Conservation (phyloP, 768 basidiomycete species). For the Mrakia hoshinonis region DNA sequence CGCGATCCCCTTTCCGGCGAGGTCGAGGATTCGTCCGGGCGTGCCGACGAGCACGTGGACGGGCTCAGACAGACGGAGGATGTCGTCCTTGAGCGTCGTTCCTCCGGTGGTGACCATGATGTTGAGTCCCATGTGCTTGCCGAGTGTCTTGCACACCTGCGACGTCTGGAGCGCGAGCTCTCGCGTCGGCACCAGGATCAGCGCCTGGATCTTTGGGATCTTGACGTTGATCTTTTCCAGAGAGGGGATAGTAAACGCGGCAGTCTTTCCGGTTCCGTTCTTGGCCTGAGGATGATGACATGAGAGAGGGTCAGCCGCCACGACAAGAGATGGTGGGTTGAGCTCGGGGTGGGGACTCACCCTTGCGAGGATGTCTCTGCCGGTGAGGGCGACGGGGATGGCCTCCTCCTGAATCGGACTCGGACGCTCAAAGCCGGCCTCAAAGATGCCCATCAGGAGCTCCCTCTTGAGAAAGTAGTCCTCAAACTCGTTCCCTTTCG, state of each 20-base stretch:
- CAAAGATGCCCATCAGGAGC: constrained; percentile 98
- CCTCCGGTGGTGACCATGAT: constrained; percentile 99
- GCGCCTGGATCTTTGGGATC: constrained; percentile 83
- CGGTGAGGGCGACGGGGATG: constrained; percentile 86
- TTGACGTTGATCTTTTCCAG: constrained; percentile 81
- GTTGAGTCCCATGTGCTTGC: constrained; percentile 88
- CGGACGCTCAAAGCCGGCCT: constrained; percentile 84
- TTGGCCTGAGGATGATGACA: constrained; percentile 33
- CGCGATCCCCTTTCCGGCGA: constrained; percentile 84
- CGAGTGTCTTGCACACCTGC: constrained; percentile 96
- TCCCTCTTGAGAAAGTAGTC: constrained; percentile 55
- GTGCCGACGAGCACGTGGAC: constrained; percentile 97
- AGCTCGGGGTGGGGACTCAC: constrained; percentile 59
- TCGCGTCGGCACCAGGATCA: constrained; percentile 95
- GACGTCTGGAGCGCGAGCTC: constrained; percentile 95
- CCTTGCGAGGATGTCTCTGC: constrained; percentile 87
- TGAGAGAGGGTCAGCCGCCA: constrained; percentile 1
- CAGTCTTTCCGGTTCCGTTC: constrained; percentile 85
- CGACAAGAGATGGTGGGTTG: neutral
- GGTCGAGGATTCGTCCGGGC: constrained; percentile 88
- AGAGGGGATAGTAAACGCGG: constrained; percentile 95
- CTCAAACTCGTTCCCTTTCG: constrained; percentile 91
- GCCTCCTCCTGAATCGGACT: constrained; percentile 99
- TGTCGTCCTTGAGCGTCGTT: constrained; percentile 96
- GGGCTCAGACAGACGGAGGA: constrained; percentile 74